Base-by-base conservation (phyloP, 108 stramenopile species). In the Cylindrotheca fusiformis region DNA sequence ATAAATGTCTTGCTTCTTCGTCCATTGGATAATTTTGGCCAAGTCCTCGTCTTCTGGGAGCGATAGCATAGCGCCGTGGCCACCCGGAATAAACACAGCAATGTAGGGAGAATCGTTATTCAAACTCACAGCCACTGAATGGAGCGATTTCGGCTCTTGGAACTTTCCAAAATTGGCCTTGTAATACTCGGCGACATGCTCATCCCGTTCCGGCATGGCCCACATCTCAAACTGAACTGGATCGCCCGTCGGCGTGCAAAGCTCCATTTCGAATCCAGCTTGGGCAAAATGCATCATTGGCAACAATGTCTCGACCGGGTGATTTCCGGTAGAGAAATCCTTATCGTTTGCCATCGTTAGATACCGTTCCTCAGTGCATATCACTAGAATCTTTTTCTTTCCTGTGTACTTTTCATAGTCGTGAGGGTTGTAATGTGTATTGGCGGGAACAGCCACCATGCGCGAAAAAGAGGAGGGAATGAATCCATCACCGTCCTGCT, bases 51-150 rank as follows among this genome's bases (percentile, higher is more conserved):
- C 62, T 36, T 56, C 46, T 3, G 70, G 70, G 18, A 71, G 52
- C 26, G 32, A 50, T 17, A 71, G 23, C 70, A 71, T 71, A 46
- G 70, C 70, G 17, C 70, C 70, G 57, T 71, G 70, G 2, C 70
- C 70, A 32, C 70, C 70, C 26, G 70, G 70, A 52, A 65, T 55
- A 30, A 57, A 71, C 19, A 71, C 22, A 10, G 51, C 32, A 6
- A 51, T 30, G 41, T 71, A 71, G 6, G 6, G 51, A n/a, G 26
- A 8, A 8, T 50, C 47, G 10, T 48, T 50, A 0, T 18, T 48
- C 29, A 47, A 20, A 17, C 50, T 18, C n/a, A 2, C 25, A 4
- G 10, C 55, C 22, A 65, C 46, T 51, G 55, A 53, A 4, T 26
- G 19, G 4, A 71, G 22, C 53, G 55, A 63, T 26, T 53, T 23